These are phyloP conservation scores for Trypanosoma brucei DNA, from an alignment of 208 protist species.

Conservation along the genomic window DNA sequence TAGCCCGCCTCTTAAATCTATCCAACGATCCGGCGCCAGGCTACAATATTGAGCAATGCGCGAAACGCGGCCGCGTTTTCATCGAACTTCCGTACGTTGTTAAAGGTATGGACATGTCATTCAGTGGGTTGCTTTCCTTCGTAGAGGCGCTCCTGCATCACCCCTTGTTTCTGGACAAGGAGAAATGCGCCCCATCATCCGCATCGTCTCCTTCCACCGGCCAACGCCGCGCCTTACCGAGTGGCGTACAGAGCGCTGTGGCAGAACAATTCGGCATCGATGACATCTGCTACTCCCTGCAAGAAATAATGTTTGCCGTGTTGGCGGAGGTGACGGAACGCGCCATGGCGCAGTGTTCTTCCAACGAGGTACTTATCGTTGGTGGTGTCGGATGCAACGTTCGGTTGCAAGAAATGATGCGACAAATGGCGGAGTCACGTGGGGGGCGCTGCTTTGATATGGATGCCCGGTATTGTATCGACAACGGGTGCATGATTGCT, in stretches of 20 bases:
- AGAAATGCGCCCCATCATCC: slow-evolving; percentile 16
- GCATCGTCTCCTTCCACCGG: slow-evolving; percentile 4
- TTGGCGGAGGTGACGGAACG: slow-evolving; percentile 99
- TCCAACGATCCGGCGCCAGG: slow-evolving; percentile 99
- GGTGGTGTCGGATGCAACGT: slow-evolving; percentile 99
- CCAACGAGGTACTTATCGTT: slow-evolving; percentile 96
- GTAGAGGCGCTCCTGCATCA: slow-evolving; percentile 75
- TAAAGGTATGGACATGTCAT: slow-evolving; percentile 97
- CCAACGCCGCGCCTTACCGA: slow-evolving; percentile 27
- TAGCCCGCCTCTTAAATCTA: slow-evolving; percentile 93
- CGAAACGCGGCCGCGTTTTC: slow-evolving; percentile 73
- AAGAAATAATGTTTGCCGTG: slow-evolving; percentile 99
- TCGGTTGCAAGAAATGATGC: slow-evolving; percentile 97
- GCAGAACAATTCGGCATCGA: slow-evolving; percentile 79
- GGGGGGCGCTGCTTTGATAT: slow-evolving; percentile 90
- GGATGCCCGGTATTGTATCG: slow-evolving; percentile 99
- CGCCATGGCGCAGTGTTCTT: slow-evolving; percentile 97
- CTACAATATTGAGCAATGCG: slow-evolving; percentile 99
- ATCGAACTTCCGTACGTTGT: slow-evolving; percentile 97
- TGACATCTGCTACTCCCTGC: slow-evolving; percentile 98
- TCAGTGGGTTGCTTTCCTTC: slow-evolving; percentile 93
- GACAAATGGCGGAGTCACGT: slow-evolving; percentile 87
- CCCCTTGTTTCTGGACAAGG: slow-evolving; percentile 54
- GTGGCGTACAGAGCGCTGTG: slow-evolving; percentile 29
- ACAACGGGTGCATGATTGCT: slow-evolving; percentile 99